Evolutionary conservation across 345 rosid genomes (phyloP), one percentile per base, ranked within the genome.

Genomic region (Heritiera fomes): DNA sequence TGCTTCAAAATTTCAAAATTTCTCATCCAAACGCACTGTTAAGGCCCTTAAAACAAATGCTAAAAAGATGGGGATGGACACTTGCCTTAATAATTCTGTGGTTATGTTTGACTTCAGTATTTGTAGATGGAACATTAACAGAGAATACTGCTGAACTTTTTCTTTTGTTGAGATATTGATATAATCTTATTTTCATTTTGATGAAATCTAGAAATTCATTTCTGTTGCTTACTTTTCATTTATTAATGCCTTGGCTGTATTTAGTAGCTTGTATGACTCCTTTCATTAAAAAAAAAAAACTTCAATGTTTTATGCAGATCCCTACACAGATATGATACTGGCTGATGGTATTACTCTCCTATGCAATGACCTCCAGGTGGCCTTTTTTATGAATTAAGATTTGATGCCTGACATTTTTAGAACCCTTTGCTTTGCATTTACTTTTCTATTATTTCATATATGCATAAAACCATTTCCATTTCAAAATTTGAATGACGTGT

Each of bases 321-420:
- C 80, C 1, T 84, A 87, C 80, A 70, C 73, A 73, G 95, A 92
- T 82, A 91, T 92, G 95, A 82, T 92, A 64, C 74, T 89, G 66
- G 95, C 82, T 43, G 97, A 92, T 78, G 97, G 97, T 70, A 79
- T 92, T 78, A 87, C 91, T 77, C 83, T 87, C 67, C 92, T 92
- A 43, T 92, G 95, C 89, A 90, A 81, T 84, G 97, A 92, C 82
- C 83, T 92, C 72, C 91, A 91, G 97, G 97, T 91, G 79, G 38
- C 77, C 77, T 1, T 63, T 59, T 46, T 71, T 18, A 15, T 66
- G 75, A 7, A 17, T 63, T 45, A 8, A 23, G 52, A 14, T 70
- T 41, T 79, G 55, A 62, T 53, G 52, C 32, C 56, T 47, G 73
- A n/a, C n/a, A 59, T 46, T 4, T 76, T 77, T 53, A 13, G 45